phyloP scores from a whole-genome alignment of 2,329 filamentous ascomycete genomes.

The Elsinoe necatrix region DNA sequence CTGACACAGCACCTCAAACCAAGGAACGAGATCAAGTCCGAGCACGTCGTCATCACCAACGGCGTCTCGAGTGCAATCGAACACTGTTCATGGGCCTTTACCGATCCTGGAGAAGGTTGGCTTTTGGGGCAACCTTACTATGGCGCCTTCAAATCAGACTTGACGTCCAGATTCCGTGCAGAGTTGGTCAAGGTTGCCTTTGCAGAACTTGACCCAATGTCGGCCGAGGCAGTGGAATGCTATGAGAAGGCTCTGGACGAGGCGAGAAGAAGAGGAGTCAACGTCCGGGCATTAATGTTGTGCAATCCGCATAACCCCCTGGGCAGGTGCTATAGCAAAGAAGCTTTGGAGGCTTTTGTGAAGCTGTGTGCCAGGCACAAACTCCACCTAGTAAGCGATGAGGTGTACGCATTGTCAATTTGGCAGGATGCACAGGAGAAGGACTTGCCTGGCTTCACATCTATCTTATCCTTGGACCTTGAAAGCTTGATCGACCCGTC shows the following conservation, averaged over 20 bases:
- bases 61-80: conserved; percentile 37
- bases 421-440: conserved; percentile 21
- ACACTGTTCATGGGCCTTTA: conserved; percentile 36
- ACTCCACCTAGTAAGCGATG: conserved; percentile 31
- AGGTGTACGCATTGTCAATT: conserved; percentile 31
- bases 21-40: conserved; percentile 26
- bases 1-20: conserved; percentile 37
- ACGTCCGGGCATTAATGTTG: conserved; percentile 35
- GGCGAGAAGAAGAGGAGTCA: conserved; percentile 28
- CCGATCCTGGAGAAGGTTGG: conserved; percentile 39
- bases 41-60: conserved; percentile 35
- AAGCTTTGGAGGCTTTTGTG: conserved; percentile 23
- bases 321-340: conserved; percentile 25
- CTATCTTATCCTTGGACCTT: conserved; percentile 23
- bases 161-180: conserved; percentile 30
- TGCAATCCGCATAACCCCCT: conserved; percentile 41
- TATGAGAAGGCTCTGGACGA: conserved; percentile 33
- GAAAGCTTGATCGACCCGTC: conserved; percentile 18
- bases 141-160: conserved; percentile 41
- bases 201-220: conserved; percentile 33
- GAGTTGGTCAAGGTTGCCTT: conserved; percentile 32
- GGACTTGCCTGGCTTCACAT: conserved; percentile 21
- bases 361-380: conserved; percentile 26
- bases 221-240: conserved; percentile 24
- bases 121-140: conserved; percentile 42